Conservation (phyloP, 176 grass and related monocot genomes). For the Chloris gayana region DNA sequence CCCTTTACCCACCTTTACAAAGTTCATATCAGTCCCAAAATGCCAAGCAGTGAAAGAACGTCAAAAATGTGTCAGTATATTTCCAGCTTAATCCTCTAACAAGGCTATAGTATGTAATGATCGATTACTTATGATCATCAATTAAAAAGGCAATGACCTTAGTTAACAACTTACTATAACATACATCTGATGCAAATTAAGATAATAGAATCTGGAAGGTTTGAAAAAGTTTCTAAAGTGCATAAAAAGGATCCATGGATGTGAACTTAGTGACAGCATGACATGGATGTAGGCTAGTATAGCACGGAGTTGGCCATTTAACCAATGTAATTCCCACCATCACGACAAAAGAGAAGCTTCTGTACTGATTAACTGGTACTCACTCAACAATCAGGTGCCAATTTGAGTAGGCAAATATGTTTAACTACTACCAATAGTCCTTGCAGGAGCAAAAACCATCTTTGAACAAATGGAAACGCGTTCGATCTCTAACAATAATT, state of each 20-base stretch:
- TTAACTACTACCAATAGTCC: conserved; percentile 55
- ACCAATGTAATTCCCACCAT: conserved; percentile 1
- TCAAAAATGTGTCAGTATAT: conserved; percentile 13
- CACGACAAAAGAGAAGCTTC: not conserved
- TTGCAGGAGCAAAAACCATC: conserved; percentile 53
- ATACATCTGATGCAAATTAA: not conserved
- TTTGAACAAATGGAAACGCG: conserved; percentile 65
- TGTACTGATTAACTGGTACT: not conserved
- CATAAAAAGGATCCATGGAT: conserved; percentile 14
- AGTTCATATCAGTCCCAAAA: conserved; percentile 9
- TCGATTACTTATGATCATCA: conserved; percentile 8
- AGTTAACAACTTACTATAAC: conserved; percentile 21
- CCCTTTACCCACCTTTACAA: not conserved
- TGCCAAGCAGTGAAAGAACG: conserved; percentile 14
- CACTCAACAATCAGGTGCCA: not conserved
- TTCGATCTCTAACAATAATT: conserved; percentile 63
- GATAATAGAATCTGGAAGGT: conserved; percentile 10
- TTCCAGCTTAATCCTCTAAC: not conserved
- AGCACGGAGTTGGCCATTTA: conserved; percentile 2
- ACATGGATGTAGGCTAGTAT: conserved; percentile 7
- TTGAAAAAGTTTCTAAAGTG: not conserved
- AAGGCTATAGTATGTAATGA: conserved; percentile 7
- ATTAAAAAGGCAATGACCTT: not conserved
- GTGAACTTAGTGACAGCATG: conserved; percentile 6
- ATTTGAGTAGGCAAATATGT: conserved; percentile 11